These are phyloP conservation scores for Geotrichum bryndzae DNA, from an alignment of 1,139 yeast genomes.

Conservation along the genomic window DNA sequence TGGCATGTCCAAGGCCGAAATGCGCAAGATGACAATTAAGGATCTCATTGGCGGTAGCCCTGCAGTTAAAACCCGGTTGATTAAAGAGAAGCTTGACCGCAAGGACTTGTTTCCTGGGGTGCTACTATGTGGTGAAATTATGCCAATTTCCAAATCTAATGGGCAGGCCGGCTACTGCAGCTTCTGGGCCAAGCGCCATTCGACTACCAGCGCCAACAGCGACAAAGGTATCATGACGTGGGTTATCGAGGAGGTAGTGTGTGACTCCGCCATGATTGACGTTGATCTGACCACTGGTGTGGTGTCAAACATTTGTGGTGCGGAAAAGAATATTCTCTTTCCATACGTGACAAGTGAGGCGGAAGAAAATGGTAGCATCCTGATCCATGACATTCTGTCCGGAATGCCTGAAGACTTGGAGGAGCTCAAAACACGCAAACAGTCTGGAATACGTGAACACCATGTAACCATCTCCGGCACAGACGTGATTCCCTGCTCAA, in stretches of 20 bases:
- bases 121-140: conserved; percentile 51
- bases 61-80: conserved; percentile 18
- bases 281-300: conserved; percentile 32
- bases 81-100: conserved; percentile 25
- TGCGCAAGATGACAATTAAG: conserved; percentile 58
- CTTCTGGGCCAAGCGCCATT: conserved; percentile 69
- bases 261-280: conserved; percentile 66
- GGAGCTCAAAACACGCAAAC: conserved; percentile 1
- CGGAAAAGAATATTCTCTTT: conserved; percentile 20
- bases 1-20: conserved; percentile 65
- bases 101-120: conserved; percentile 31
- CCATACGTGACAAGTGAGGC: conserved; percentile 17
- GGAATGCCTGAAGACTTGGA: conserved; percentile 18
- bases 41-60: conserved; percentile 75
- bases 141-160: conserved; percentile 45
- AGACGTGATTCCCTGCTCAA: conserved; percentile 15
- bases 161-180: conserved; percentile 36
- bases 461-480: conserved; percentile 18
- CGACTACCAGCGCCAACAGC: conserved; percentile 38
- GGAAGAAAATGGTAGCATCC: conserved; percentile 11
- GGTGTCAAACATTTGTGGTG: conserved; percentile 26
- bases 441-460: conserved; percentile 3
- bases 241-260: conserved; percentile 82
- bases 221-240: conserved; percentile 56
- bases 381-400: conserved; percentile 19